phyloP scores from a whole-genome alignment of 495 filamentous ascomycete genomes.

The Trichoderma parareesei region DNA sequence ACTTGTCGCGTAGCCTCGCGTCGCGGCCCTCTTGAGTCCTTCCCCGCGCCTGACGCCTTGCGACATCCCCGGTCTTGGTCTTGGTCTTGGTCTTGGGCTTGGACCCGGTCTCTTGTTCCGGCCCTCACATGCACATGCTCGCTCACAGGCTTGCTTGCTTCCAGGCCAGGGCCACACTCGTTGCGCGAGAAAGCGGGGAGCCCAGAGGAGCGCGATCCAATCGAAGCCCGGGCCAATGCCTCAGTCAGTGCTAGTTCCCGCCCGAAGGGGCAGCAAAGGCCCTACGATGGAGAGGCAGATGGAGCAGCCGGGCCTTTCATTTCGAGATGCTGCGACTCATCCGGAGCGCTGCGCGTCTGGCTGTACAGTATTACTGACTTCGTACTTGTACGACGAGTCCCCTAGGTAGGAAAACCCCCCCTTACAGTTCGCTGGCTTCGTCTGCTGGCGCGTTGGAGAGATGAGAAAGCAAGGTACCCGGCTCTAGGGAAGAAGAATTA shows the following conservation, averaged over 20 bases:
- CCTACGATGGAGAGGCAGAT: neutral
- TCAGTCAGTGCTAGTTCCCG: conserved; percentile 9
- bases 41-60: conserved; percentile 9
- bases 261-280: neutral
- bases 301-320: conserved; percentile 9
- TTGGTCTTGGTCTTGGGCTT: no score
- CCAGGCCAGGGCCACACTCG: neutral
- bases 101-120: neutral
- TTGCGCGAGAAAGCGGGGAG: conserved; percentile 8
- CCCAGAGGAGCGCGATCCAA: neutral
- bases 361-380: no score
- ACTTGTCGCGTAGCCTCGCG: conserved; percentile 8
- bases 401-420: no score
- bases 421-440: neutral
- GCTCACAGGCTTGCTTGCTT: neutral
- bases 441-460: neutral
- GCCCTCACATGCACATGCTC: conserved; percentile 1
- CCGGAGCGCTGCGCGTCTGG: neutral
- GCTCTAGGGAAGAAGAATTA: neutral
- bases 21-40: neutral
- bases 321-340: neutral
- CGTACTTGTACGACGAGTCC: neutral
- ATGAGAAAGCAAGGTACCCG: conserved; percentile 8
- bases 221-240: conserved; percentile 2
- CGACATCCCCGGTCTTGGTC: neutral